Percentiles rank a stretch among this genome's conserved stretches.
Evolutionary conservation across 805 yeast genomes (phyloP).

Genomic region (Yamadazyma nakazawae): DNA sequence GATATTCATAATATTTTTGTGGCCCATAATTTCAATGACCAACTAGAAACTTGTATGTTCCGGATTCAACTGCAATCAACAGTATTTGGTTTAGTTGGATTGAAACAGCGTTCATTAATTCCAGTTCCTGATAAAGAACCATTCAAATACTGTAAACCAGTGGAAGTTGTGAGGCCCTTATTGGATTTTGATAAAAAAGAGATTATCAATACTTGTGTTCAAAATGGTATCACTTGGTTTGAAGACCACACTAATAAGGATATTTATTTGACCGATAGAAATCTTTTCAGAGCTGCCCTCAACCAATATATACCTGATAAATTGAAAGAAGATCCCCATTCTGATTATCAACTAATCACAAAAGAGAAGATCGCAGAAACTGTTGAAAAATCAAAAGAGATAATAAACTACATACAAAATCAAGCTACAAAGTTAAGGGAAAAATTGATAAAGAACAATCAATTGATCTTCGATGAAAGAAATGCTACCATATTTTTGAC

Average conservation of each 20-base stretch:
- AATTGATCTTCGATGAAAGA: neutral
- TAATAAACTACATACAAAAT: conserved; percentile 5
- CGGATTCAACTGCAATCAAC: conserved; percentile 44
- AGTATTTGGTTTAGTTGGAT: conserved; percentile 57
- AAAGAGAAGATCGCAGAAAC: conserved; percentile 14
- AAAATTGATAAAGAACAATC: conserved; percentile 1
- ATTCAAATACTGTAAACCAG: conserved; percentile 13
- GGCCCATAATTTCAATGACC: conserved; percentile 74
- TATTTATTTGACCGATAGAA: conserved; percentile 52
- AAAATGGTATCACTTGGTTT: conserved; percentile 51
- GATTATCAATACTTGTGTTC: conserved; percentile 45
- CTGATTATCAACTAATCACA: conserved; percentile 7
- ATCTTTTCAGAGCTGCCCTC: conserved; percentile 45
- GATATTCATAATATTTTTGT: conserved; percentile 41
- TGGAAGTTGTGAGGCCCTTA: conserved; percentile 49
- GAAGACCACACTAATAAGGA: conserved; percentile 67
- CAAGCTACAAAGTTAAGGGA: conserved; percentile 8
- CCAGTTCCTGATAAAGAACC: conserved; percentile 25
- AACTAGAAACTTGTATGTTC: conserved; percentile 63
- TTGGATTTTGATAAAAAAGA: conserved; percentile 42
- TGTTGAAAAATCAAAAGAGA: conserved; percentile 6
- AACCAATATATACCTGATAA: conserved; percentile 22
- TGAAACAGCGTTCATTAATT: conserved; percentile 29
- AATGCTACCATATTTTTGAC: conserved; percentile 2
- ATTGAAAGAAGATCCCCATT: conserved; percentile 5